Conservation (phyloP, 345 rosid species). For the Nasturtium officinale region DNA sequence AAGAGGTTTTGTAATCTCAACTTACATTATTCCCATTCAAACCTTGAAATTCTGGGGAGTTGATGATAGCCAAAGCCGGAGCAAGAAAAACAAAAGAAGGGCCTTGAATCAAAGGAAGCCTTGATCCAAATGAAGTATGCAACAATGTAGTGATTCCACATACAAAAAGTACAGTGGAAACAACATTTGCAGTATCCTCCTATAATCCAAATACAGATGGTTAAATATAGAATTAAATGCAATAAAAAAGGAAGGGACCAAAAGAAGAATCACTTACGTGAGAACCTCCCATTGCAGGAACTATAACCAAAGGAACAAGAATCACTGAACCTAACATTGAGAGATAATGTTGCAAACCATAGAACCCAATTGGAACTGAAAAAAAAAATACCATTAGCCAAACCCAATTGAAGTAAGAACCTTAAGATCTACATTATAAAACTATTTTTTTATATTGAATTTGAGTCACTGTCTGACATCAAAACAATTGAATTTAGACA, state of each 20-base stretch:
- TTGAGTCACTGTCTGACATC: constrained; percentile 32
- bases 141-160: constrained; percentile 86
- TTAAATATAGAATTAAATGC: not conserved
- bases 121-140: constrained; percentile 87
- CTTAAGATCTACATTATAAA: not conserved
- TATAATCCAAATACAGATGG: constrained; percentile 40
- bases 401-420: not conserved
- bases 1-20: constrained; percentile 11
- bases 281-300: constrained; percentile 98
- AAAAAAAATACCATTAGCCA: constrained; percentile 15
- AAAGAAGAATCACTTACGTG: constrained; percentile 59
- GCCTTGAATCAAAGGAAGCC: constrained; percentile 95
- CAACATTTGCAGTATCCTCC: constrained; percentile 87
- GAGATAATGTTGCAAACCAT: constrained; percentile 93
- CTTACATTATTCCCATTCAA: constrained; percentile 84
- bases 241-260: not conserved
- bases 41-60: constrained; percentile 88
- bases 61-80: constrained; percentile 82
- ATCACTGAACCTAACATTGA: constrained; percentile 88
- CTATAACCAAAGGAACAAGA: constrained; percentile 88
- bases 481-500: constrained; percentile 16
- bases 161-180: constrained; percentile 85
- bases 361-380: constrained; percentile 91
- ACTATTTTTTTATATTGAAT: not conserved
- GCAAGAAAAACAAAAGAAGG: constrained; percentile 92